Conservation (phyloP, 805 yeast genomes). For the Cyberlindnera euphorbiiphila region DNA sequence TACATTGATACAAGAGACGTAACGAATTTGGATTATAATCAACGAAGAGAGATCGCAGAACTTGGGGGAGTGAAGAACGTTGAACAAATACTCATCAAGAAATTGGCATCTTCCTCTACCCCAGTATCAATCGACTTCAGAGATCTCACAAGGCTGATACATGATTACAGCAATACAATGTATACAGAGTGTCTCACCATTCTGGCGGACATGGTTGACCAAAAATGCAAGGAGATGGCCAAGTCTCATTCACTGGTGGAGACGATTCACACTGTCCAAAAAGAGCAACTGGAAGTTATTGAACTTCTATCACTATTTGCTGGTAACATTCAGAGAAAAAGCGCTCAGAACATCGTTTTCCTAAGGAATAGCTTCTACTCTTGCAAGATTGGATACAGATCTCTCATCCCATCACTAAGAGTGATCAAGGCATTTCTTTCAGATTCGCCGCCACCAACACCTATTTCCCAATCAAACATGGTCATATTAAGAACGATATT, state of each 20-base stretch:
- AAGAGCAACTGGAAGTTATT: conserved; percentile 11
- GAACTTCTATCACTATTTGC: conserved; percentile 10
- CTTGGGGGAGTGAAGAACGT: background rate
- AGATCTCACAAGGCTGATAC: background rate
- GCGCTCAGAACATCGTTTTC: conserved; percentile 5
- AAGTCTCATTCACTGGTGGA: conserved; percentile 11
- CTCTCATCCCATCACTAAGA: conserved; percentile 17
- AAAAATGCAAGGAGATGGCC: conserved; percentile 8
- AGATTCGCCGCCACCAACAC: background rate
- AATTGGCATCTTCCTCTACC: background rate
- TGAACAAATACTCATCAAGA: background rate
- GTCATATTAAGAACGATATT: conserved; percentile 7
- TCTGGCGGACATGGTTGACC: conserved; percentile 4
- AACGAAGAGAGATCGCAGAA: background rate
- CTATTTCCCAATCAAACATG: conserved; percentile 3
- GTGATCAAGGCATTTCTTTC: conserved; percentile 11
- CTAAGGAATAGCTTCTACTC: conserved; percentile 8
- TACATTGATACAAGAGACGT: background rate
- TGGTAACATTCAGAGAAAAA: conserved; percentile 2
- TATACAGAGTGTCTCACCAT: conserved; percentile 9
- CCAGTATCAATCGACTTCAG: background rate
- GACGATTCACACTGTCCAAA: conserved; percentile 6
- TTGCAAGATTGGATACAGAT: conserved; percentile 11
- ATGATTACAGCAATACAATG: background rate
- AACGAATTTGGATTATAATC: background rate